A percentile compares a stretch with the other conserved stretches of the same genome.
These are phyloP conservation scores for Graphilbum ipis-grandicollis DNA, from an alignment of 2,329 filamentous ascomycete species.

Conservation along the genomic window DNA sequence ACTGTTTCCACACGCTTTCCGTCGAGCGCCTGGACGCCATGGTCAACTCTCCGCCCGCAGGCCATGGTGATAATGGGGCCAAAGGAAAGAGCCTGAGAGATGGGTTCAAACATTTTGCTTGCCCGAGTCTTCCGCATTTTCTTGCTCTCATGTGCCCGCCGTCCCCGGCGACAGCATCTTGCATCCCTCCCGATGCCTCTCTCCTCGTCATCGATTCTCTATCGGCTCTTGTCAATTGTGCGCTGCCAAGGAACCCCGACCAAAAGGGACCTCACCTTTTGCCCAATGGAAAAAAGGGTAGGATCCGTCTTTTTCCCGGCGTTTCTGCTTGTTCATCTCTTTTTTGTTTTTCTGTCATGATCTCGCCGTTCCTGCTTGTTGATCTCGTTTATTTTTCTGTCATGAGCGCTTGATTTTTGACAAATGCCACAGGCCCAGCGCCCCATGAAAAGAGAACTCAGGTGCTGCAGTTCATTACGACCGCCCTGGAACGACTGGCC, in stretches of 20 bases:
- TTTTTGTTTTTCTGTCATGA: background rate
- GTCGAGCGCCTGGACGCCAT: slow-evolving; percentile 17
- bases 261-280: slow-evolving; percentile 4
- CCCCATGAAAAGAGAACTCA: slow-evolving; percentile 17
- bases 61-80: slow-evolving; percentile 1
- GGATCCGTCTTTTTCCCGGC: background rate
- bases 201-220: slow-evolving; percentile 66
- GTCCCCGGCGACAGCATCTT: slow-evolving; percentile 39
- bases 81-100: slow-evolving; percentile 13
- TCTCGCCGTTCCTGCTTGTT: background rate
- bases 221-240: slow-evolving; percentile 57
- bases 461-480: slow-evolving; percentile 45
- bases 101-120: slow-evolving; percentile 29
- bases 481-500: slow-evolving; percentile 58
- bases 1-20: slow-evolving; percentile 29
- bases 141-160: slow-evolving; percentile 58
- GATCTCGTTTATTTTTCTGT: background rate
- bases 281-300: slow-evolving; percentile 8
- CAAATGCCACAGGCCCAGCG: slow-evolving; percentile 1
- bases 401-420: too few species aligned
- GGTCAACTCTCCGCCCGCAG: slow-evolving; percentile 7
- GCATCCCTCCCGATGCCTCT: slow-evolving; percentile 44
- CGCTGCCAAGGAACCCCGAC: slow-evolving; percentile 44
- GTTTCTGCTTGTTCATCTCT: background rate
- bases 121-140: slow-evolving; percentile 49